Conservation (phyloP, 768 basidiomycete genomes). For the Asterophora parasitica region DNA sequence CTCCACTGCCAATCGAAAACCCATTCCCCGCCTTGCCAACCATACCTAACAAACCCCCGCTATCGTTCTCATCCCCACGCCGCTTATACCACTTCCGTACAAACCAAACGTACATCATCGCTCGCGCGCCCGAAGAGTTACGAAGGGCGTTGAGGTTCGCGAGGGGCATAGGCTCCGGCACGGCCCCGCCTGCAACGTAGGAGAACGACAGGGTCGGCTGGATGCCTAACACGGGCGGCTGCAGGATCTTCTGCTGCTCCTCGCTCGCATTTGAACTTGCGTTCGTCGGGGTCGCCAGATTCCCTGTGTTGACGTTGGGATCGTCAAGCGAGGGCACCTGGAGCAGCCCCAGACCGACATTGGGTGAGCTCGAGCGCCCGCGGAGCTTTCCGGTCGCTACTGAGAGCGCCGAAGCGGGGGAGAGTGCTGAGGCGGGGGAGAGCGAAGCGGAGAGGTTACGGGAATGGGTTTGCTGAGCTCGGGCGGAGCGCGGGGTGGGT, state of each 20-base stretch:
- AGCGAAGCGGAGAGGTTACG: slow-evolving; percentile 13
- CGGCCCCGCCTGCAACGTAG: slow-evolving; percentile 14
- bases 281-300: not conserved
- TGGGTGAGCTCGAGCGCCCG: slow-evolving; percentile 18
- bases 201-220: slow-evolving; percentile 60
- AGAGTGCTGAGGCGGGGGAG: slow-evolving; percentile 9
- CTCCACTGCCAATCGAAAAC: not conserved
- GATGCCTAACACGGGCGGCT: slow-evolving; percentile 55
- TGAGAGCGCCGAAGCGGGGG: slow-evolving; percentile 2
- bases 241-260: slow-evolving; percentile 15
- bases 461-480: slow-evolving; percentile 5
- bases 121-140: slow-evolving; percentile 8
- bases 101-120: slow-evolving; percentile 67
- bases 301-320: not conserved
- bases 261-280: slow-evolving; percentile 4
- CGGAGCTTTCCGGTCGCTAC: slow-evolving; percentile 6
- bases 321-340: slow-evolving; percentile 14
- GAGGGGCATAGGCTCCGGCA: slow-evolving; percentile 6
- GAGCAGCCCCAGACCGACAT: slow-evolving; percentile 13
- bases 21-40: slow-evolving; percentile 1
- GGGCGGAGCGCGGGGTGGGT: slow-evolving; percentile 9
- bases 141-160: slow-evolving; percentile 6
- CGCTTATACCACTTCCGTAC: slow-evolving; percentile 74
- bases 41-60: slow-evolving; percentile 38
- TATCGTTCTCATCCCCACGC: slow-evolving; percentile 29